Conservation (phyloP, 164 flowering plant species). For the Sextonia rubra region DNA sequence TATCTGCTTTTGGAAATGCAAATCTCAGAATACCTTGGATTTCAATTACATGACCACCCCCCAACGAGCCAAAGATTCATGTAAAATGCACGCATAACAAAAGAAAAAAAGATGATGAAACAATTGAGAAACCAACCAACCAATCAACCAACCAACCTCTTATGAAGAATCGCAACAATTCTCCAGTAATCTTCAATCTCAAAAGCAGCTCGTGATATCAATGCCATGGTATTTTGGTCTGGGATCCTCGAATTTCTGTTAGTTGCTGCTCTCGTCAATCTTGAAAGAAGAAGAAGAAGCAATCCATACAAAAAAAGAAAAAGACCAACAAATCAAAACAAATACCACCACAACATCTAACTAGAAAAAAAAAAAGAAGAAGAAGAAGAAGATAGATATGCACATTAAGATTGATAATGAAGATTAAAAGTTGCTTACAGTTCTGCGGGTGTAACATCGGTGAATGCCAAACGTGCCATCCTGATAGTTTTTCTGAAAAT, state of each 20-base stretch:
- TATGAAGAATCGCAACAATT: conserved; percentile 72
- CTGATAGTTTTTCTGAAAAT: conserved; percentile 80
- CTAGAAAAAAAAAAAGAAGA: background rate
- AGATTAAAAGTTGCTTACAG: conserved; percentile 43
- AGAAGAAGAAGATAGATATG: background rate
- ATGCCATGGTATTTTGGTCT: conserved; percentile 48
- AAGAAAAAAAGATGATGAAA: background rate
- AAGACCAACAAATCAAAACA: background rate
- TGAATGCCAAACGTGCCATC: conserved; percentile 70
- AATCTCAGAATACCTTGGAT: background rate
- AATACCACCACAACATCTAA: background rate
- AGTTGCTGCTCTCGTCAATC: conserved; percentile 79
- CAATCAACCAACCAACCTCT: conserved; percentile 49
- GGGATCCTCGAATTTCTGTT: conserved; percentile 64
- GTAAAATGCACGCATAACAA: background rate
- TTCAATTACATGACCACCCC: too few relatives aligned
- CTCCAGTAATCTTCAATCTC: conserved; percentile 91
- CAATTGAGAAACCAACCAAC: conserved; percentile 23
- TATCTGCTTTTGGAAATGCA: too few relatives aligned
- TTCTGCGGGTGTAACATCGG: conserved; percentile 86
- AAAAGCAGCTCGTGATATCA: conserved; percentile 78
- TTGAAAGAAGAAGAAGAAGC: conserved; percentile 13
- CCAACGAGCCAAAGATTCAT: background rate
- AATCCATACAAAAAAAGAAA: background rate
- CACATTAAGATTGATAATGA: background rate